phyloP scores from a whole-genome alignment of 2,329 filamentous ascomycete species.

The Phoma sp. region DNA sequence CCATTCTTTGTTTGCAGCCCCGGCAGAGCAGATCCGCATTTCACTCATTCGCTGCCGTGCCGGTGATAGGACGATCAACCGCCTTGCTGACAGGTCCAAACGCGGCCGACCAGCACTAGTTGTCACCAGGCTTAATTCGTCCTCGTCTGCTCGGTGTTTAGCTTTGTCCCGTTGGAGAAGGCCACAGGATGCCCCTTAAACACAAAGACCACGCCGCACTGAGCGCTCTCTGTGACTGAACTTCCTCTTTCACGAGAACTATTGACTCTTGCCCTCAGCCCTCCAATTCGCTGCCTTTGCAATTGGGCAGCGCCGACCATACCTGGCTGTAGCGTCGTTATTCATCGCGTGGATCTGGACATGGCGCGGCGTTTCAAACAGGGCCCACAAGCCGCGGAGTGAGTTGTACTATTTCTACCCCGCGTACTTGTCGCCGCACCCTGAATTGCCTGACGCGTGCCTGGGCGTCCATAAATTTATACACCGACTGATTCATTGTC shows the following conservation, averaged over 20 bases:
- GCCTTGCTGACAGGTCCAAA: slow-evolving; percentile 34
- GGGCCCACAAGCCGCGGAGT: slow-evolving; percentile 18
- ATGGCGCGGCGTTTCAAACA: slow-evolving; percentile 21
- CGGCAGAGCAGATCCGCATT: slow-evolving; percentile 17
- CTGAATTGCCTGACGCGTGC: slow-evolving; percentile 23
- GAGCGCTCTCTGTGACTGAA: slow-evolving; percentile 5
- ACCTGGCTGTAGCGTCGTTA: not conserved
- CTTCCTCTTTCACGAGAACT: not conserved
- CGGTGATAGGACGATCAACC: slow-evolving; percentile 17
- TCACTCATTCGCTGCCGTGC: slow-evolving; percentile 15
- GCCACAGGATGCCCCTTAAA: slow-evolving; percentile 15
- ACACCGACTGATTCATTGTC: slow-evolving; percentile 29
- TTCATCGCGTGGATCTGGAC: slow-evolving; percentile 15
- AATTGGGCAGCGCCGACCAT: not conserved
- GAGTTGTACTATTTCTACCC: slow-evolving; percentile 21
- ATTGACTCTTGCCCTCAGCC: slow-evolving; percentile 1
- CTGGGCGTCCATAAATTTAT: slow-evolving; percentile 10
- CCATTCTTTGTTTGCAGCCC: slow-evolving; percentile 9
- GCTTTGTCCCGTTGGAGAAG: slow-evolving; percentile 13
- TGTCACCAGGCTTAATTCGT: slow-evolving; percentile 16
- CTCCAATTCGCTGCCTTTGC: slow-evolving; percentile 5
- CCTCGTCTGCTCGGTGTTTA: slow-evolving; percentile 8
- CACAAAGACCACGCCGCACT: slow-evolving; percentile 12
- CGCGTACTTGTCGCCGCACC: slow-evolving; percentile 20
- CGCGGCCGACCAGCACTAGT: slow-evolving; percentile 23